These are phyloP conservation scores for Diaporthe velutina DNA, from an alignment of 2,329 filamentous ascomycete species.

Conservation along the genomic window DNA sequence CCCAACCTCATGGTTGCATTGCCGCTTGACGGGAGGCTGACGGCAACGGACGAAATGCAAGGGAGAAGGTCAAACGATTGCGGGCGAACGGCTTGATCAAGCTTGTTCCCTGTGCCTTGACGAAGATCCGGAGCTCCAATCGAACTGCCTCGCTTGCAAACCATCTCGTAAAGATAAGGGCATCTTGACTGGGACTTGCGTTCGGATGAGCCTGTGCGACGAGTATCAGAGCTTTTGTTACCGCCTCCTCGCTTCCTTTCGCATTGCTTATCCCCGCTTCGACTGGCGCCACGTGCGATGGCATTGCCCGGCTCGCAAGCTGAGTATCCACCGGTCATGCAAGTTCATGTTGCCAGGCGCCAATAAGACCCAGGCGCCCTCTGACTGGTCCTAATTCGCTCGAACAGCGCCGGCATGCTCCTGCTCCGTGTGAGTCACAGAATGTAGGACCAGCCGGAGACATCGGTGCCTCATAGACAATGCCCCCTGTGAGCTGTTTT, in stretches of 20 bases:
- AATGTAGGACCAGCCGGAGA: conserved; percentile 27
- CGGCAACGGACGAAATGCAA: neutral
- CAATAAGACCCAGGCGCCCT: conserved; percentile 42
- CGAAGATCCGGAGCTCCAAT: neutral
- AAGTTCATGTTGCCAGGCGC: conserved; percentile 42
- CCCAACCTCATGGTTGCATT: conserved; percentile 9
- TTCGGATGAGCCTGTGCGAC: neutral
- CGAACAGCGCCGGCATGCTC: conserved; percentile 11
- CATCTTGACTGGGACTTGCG: neutral
- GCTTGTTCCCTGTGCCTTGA: conserved; percentile 7
- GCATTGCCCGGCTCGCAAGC: conserved; percentile 47
- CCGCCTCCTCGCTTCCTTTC: neutral
- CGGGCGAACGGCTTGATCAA: neutral
- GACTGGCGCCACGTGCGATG: conserved; percentile 56
- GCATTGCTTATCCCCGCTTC: conserved; percentile 40
- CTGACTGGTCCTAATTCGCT: conserved; percentile 9
- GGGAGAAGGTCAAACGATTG: neutral
- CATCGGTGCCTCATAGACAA: conserved; percentile 44
- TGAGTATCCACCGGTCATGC: conserved; percentile 50
- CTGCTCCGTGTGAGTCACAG: conserved; percentile 29
- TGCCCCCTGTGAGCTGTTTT: conserved; percentile 19
- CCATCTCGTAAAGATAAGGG: neutral
- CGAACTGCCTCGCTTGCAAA: neutral
- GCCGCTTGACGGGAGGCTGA: neutral
- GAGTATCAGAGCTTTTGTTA: neutral